Base-by-base conservation (phyloP, 192 early-diverging fungal genomes). In the Mortierella antarctica region DNA sequence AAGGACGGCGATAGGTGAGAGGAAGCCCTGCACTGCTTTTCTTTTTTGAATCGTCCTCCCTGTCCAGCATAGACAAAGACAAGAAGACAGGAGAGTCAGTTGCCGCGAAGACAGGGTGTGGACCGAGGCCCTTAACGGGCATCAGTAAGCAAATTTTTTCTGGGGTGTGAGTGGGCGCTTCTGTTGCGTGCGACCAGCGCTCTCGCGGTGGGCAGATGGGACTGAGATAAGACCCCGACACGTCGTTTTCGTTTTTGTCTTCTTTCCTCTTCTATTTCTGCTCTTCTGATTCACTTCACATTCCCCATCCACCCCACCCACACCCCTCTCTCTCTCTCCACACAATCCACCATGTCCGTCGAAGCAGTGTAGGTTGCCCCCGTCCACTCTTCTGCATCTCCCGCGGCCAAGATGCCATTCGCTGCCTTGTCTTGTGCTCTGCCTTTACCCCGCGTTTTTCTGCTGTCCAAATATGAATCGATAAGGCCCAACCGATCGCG, bases 311-410 rank as follows among this genome's bases (percentile, higher is more conserved):
- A 14, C 55, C 42, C 40, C 45, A 58, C 67, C 49, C 54, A 40
- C 61, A 64, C 53, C 7, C 41, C 15, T 13, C 21, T 13, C 40
- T 47, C 41, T 7, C 65, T 42, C 58, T 5, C 59, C 40, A 12
- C 18, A 41, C 72, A 39, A n/a, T 17, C 44, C 46, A 78, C 48
- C 41, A 72, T 80, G 76, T 71, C 76, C 23, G 17, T 17, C 69
- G 70, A 59, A 62, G 65, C 73, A 57, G 76, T 80, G 77, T 80
- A 80, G 31, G 77, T 80, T 9, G 7, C 6, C 21, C 40, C 12
- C 56, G 7, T 8, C 47, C 62, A 31, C 20, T 31, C 20, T 47
- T 15, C 21, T 9, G 7, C 10, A 7, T 57, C 39, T 12, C 12
- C 13, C 14, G 23, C 31, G 57, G 20, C 23, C 15, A 39, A 7